Base-by-base conservation (phyloP, 805 yeast species). In the Brettanomyces sp. region DNA sequence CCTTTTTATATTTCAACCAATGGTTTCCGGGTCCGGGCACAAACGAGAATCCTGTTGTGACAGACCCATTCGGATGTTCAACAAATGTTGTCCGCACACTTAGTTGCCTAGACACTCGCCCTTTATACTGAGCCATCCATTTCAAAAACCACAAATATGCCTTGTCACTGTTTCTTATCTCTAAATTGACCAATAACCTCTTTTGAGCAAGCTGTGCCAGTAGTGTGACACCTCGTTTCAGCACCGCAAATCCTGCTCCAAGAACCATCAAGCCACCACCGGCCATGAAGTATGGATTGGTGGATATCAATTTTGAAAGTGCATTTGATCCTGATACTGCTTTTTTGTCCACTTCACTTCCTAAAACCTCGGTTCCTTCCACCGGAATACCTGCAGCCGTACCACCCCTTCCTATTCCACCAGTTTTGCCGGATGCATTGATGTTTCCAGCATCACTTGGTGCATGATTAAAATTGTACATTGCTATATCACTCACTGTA, bases 1-100 rank as follows among this genome's bases (percentile, higher is more conserved):
- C 95, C 7, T 91, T 91, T 53, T 81, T 76, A 65, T 91, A 93
- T 51, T 76, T 70, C 48, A 93, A 79, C 66, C 91, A 72, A 63
- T 93, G 99, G 55, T 83, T 85, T 3, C 99, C 99, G 0, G 97
- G 97, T 22, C 99, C 99, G 0, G 99, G 99, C 13, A 93, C 97
- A 46, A 93, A 76, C 41, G 88, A 79, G 62, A 93, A 90, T 48
- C 80, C 85, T 3, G 99, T 88, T 8, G 83, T 73, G 2, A 89
- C 86, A 1, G 95, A 78, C 0, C 98, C 98, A 58, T 91, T 91
- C 55, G 88, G 95, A 64, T 90, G 97, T 62, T 89, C 95, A 12
- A 80, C 69, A 64, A 73, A 89, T 52, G 75, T 78, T 4, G 99
- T 93, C 55, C 88, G 95, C 13, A 93, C 98, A 45, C 95, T 80